Conservation (phyloP, 345 rosid species). For the Kandelia obovata region DNA sequence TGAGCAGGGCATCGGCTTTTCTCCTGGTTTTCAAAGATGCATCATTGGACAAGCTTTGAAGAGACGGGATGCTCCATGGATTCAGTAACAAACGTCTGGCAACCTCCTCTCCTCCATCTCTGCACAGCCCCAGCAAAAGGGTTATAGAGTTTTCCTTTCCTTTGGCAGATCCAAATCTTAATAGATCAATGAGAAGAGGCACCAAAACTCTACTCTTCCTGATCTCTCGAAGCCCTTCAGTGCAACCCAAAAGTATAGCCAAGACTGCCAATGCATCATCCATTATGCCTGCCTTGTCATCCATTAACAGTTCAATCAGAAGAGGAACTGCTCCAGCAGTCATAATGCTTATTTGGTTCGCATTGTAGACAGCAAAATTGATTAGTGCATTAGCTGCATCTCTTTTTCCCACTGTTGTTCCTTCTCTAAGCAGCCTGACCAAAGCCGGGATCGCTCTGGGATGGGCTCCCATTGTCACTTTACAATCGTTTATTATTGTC, state of each 20-base stretch:
- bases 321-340: slow-evolving; percentile 48
- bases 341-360: slow-evolving; percentile 48
- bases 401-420: slow-evolving; percentile 48
- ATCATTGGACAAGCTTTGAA: slow-evolving; percentile 48
- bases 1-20: slow-evolving; percentile 61
- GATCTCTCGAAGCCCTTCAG: slow-evolving; percentile 48
- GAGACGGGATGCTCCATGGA: slow-evolving; percentile 67
- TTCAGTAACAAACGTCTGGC: slow-evolving; percentile 44
- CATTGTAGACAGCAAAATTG: slow-evolving; percentile 45
- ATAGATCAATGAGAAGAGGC: slow-evolving; percentile 56
- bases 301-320: slow-evolving; percentile 53
- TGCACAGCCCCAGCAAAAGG: slow-evolving; percentile 56
- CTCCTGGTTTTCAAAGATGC: slow-evolving; percentile 61
- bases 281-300: slow-evolving; percentile 63
- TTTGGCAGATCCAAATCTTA: slow-evolving; percentile 60
- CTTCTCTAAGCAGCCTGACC: slow-evolving; percentile 50
- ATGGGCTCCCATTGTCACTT: slow-evolving; percentile 45
- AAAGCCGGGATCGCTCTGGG: slow-evolving; percentile 50
- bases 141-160: slow-evolving; percentile 63
- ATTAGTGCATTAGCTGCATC: slow-evolving; percentile 61
- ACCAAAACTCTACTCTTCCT: slow-evolving; percentile 45
- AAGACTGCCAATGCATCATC: slow-evolving; percentile 57
- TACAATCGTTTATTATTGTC: slow-evolving; percentile 51
- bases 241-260: slow-evolving; percentile 41
- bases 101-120: slow-evolving; percentile 60